A percentile compares a stretch with the other conserved stretches of the same genome.
These are phyloP conservation scores for Pisolithus tinctorius DNA, from an alignment of 768 basidiomycete genomes.

Conservation along the genomic window DNA sequence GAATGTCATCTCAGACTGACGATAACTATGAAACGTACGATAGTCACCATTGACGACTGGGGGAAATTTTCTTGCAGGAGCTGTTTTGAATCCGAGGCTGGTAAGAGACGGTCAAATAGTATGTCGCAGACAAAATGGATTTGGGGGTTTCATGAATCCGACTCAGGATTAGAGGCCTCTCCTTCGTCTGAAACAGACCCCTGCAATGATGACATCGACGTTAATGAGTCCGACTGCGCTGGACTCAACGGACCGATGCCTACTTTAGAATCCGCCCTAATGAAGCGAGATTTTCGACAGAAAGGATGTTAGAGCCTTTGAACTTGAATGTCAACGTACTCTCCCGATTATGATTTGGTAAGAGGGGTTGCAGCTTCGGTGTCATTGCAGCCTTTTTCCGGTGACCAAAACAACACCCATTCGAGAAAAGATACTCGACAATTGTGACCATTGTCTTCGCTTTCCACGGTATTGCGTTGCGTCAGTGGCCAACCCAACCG, in stretches of 20 bases:
- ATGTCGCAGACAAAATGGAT: conserved; percentile 89
- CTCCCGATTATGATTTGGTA: conserved; percentile 64
- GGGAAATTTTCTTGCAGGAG: conserved; percentile 56
- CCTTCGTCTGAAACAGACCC: conserved; percentile 54
- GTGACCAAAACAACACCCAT: conserved; percentile 51
- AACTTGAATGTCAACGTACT: conserved; percentile 62
- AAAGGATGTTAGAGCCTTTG: conserved; percentile 65
- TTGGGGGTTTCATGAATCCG: conserved; percentile 78
- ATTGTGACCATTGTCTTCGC: conserved; percentile 48
- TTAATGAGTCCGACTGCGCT: neutral
- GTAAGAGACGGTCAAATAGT: conserved; percentile 70
- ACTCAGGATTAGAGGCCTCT: conserved; percentile 41
- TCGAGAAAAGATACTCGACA: conserved; percentile 44
- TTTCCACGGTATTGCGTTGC: conserved; percentile 64
- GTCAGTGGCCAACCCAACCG: conserved; percentile 58
- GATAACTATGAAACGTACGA: neutral
- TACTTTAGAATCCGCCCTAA: conserved; percentile 83
- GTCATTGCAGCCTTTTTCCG: conserved; percentile 86
- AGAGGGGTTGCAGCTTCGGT: conserved; percentile 56
- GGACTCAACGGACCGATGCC: conserved; percentile 3
- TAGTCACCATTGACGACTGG: conserved; percentile 84
- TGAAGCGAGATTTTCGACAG: conserved; percentile 55
- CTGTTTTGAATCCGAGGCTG: conserved; percentile 32
- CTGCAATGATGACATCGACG: conserved; percentile 28
- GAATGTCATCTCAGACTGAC: conserved; percentile 33